Evolutionary conservation across 169 alveolate species (phyloP), one percentile per base, ranked within the genome.

Genomic region (Cryptosporidium ubiquitum): DNA sequence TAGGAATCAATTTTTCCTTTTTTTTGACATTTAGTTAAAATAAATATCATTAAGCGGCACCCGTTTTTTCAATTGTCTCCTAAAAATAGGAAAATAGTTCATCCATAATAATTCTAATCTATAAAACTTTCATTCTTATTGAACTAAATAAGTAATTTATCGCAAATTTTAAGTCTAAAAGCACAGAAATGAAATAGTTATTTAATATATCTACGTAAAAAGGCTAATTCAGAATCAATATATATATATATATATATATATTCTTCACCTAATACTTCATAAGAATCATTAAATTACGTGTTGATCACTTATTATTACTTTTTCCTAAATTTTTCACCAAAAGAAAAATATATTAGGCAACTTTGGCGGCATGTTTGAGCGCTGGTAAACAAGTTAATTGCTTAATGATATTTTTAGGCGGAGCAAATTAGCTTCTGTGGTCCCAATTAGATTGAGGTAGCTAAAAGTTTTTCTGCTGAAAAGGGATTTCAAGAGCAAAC

Each of bases 31-130:
- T 29, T 14, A 16, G 1, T 0, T 33, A 20, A 0, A 10, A 26
- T 5, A 31, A 23, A n/a, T n/a, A n/a, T 39, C 18, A 64, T 64
- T 64, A 39, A 26, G 79, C 79, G 79, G 79, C 37, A 14, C 52
- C 35, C 37, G 35, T 6, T 7, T 4, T 68, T 35, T 40, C 3
- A 64, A 64, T 31, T 55, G 66, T 55, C 66, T 55, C 66, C 20
- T 20, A 55, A 55, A 55, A 23, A 16, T 55, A 5, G 5, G 20
- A 47, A 20, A 47, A 47, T 14, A 47, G 12, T 2, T 9, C 18
- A 47, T 47, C 1, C 23, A 3, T 42, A 42, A 47, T 47, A 47
- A 47, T 14, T 5, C 12, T 14, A 47, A 14, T 47, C 55, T 10
- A 47, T 42, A 47, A 47, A 47, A 18, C 20, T 2, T 14, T 47